A percentile compares a stretch with the other conserved stretches of the same genome.
Conservation (phyloP, 495 filamentous ascomycete species). For the Trichoderma orchidacearum region DNA sequence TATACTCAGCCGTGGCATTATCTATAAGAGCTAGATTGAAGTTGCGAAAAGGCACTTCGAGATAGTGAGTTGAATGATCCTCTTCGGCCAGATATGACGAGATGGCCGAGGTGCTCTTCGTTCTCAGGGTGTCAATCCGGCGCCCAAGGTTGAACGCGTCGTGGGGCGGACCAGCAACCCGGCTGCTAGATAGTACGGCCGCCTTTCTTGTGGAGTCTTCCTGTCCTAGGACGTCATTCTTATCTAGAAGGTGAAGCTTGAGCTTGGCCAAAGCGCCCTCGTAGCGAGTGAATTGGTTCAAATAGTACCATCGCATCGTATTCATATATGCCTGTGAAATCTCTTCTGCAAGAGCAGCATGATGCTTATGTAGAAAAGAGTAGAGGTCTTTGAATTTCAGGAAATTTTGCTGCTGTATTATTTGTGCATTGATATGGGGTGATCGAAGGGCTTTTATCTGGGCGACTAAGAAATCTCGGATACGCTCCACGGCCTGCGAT, state of each 20-base stretch:
- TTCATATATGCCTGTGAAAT: conserved; percentile 92
- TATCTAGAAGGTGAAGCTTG: conserved; percentile 69
- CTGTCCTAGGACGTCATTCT: conserved; percentile 69
- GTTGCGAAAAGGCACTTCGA: conserved; percentile 80
- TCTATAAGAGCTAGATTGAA: conserved; percentile 91
- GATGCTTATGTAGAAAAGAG: conserved; percentile 66
- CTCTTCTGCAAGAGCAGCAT: conserved; percentile 66
- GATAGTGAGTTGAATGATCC: conserved; percentile 67
- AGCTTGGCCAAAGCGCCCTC: conserved; percentile 70
- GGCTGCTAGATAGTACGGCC: conserved; percentile 28
- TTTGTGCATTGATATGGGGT: conserved; percentile 89
- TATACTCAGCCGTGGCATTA: conserved; percentile 90
- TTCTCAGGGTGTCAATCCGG: conserved; percentile 65
- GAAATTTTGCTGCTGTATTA: conserved; percentile 84
- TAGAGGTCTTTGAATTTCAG: conserved; percentile 78
- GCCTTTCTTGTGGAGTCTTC: conserved; percentile 54
- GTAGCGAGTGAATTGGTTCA: conserved; percentile 83
- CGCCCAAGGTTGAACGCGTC: conserved; percentile 83
- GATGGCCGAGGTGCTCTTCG: conserved; percentile 54
- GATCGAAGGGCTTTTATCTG: conserved; percentile 88
- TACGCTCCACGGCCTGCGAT: conserved; percentile 73
- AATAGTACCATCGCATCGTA: conserved; percentile 98
- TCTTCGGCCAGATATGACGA: conserved; percentile 79
- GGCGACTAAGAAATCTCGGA: conserved; percentile 83
- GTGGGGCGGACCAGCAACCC: conserved; percentile 47